Conservation (phyloP, 2,329 filamentous ascomycete species). For the Hyphodiscus sp. region DNA sequence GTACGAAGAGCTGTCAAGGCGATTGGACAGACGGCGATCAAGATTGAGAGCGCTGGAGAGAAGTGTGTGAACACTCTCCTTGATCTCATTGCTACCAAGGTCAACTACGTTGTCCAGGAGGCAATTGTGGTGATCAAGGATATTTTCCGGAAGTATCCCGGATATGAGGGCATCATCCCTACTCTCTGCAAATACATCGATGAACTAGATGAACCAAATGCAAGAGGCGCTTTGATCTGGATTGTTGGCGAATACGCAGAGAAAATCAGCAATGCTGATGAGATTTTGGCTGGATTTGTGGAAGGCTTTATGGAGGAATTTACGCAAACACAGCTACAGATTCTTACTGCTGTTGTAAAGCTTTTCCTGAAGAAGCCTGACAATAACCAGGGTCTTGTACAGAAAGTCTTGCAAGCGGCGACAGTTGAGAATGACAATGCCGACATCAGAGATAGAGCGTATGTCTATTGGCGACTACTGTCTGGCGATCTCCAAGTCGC, state of each 20-base stretch:
- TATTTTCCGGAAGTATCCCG: conserved; percentile 94
- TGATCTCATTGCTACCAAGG: conserved; percentile 93
- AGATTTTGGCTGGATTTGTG: conserved; percentile 86
- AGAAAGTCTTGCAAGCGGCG: conserved; percentile 87
- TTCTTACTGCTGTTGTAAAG: conserved; percentile 94
- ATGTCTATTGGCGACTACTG: conserved; percentile 95
- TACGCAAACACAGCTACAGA: conserved; percentile 97
- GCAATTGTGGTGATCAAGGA: conserved; percentile 99
- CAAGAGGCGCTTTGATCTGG: conserved; percentile 89
- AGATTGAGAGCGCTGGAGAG: conserved; percentile 91
- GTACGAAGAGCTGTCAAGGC: conserved; percentile 89
- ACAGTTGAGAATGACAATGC: conserved; percentile 96
- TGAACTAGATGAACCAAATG: conserved; percentile 89
- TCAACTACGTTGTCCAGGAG: conserved; percentile 98
- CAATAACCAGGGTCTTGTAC: conserved; percentile 82
- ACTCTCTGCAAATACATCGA: conserved; percentile 96
- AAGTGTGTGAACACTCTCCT: conserved; percentile 92
- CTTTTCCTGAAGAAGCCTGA: conserved; percentile 95
- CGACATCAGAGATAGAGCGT: conserved; percentile 92
- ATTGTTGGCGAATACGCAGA: conserved; percentile 98
- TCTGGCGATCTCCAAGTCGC: conserved; percentile 88
- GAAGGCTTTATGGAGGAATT: conserved; percentile 96
- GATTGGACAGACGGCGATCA: conserved; percentile 96
- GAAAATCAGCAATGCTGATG: conserved; percentile 97
- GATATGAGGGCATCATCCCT: conserved; percentile 96